Base-by-base conservation (phyloP, 345 rosid species). In the Pistacia vera region DNA sequence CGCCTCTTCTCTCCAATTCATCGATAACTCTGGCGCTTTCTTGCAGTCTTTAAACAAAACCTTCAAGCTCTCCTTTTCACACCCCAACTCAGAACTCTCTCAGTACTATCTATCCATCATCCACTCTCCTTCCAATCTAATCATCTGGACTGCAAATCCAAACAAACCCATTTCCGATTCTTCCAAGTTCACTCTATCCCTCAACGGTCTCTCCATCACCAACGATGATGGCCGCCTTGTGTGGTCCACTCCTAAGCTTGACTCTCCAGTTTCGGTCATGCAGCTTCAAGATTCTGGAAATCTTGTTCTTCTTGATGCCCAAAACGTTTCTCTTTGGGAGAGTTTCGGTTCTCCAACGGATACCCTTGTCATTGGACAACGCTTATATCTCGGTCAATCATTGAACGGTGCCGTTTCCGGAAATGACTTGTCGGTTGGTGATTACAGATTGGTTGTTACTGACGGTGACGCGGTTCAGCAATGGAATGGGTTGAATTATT, bases 201-300 rank as follows among this genome's bases (percentile, higher is more conserved):
- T 5, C 25, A 17, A n/a, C 18, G 83, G 83, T 9, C 72, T 80
- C 51, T 13, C 54, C 63, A 49, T 80, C 58, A 20, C 59, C 0
- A 69, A 66, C 33, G 10, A 22, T 8, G 2, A 10, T 1, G 63
- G 11, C 17, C 3, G 18, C 48, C 5, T 54, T 5, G 55, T 63
- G 22, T 71, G 83, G 83, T 75, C 76, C 2, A 80, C 79, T 1
- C 79, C 79, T 11, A 14, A 13, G 17, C 22, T 74, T 10, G 33
- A 13, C 6, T 71, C 79, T 9, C 33, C 17, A 2, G 79, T 65
- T 18, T 49, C 72, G 1, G 52, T 9, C 5, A 20, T 71, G 72
- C 49, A 41, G 63, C 83, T 80, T 65, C 75, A 38, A 2, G 83
- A 80, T 17, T 70, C 79, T 38, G 79, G 83, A 3, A 80, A 80